Percentiles rank a stretch among this genome's conserved stretches.
phyloP scores from a whole-genome alignment of 345 rosid genomes.

The Angophora floribunda region DNA sequence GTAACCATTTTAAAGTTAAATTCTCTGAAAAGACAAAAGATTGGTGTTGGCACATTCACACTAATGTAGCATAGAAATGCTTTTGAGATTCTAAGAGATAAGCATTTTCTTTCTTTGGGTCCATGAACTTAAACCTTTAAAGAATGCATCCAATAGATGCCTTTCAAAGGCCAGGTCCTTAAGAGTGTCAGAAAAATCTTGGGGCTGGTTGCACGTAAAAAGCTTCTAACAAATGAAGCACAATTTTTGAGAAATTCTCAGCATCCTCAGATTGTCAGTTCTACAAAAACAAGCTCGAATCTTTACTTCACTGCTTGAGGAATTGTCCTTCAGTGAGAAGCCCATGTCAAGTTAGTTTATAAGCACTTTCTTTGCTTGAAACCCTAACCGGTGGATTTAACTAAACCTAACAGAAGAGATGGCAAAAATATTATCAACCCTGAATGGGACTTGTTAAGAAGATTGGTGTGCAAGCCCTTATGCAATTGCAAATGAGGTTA shows the following conservation, averaged over 20 bases:
- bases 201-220: background rate
- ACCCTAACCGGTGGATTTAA: background rate
- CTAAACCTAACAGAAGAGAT: background rate
- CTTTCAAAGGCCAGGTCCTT: background rate
- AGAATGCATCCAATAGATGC: background rate
- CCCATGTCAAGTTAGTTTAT: background rate
- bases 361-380: background rate
- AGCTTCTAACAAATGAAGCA: background rate
- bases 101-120: background rate
- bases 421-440: background rate
- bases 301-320: background rate
- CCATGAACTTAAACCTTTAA: background rate
- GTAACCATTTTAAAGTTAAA: background rate
- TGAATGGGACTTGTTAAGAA: background rate
- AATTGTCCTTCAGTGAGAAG: background rate
- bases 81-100: background rate
- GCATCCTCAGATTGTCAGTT: background rate
- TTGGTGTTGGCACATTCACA: background rate
- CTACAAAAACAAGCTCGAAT: background rate
- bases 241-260: background rate
- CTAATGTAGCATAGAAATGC: background rate
- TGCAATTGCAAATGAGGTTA: background rate
- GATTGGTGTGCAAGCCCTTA: background rate
- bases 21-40: background rate
- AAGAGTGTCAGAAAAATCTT: background rate